Evolutionary conservation across 2,329 filamentous ascomycete genomes (phyloP).

Genomic region (Trichoderma semiorbis): DNA sequence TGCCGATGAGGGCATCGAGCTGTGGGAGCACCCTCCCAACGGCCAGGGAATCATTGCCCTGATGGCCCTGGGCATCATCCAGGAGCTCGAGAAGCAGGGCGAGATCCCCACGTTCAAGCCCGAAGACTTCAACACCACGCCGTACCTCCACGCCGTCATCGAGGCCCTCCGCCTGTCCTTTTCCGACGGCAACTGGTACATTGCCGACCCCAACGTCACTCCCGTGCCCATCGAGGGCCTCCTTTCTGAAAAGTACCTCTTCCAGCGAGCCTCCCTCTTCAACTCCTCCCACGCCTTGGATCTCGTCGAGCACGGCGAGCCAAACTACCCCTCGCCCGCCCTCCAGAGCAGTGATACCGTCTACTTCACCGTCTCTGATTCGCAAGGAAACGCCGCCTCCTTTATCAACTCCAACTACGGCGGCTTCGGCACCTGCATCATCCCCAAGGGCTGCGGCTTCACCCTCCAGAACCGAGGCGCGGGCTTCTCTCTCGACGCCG

Average conservation of each 20-base stretch:
- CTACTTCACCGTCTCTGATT: slow-evolving; percentile 84
- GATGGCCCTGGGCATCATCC: slow-evolving; percentile 88
- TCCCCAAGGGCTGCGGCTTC: slow-evolving; percentile 84
- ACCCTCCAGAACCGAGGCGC: slow-evolving; percentile 90
- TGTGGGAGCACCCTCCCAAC: slow-evolving; percentile 97
- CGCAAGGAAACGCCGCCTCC: slow-evolving; percentile 80
- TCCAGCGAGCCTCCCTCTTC: slow-evolving; percentile 62
- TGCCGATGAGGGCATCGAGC: slow-evolving; percentile 58
- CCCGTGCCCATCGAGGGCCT: slow-evolving; percentile 68
- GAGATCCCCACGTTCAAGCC: slow-evolving; percentile 68
- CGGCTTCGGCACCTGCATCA: slow-evolving; percentile 82
- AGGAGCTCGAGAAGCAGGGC: slow-evolving; percentile 73
- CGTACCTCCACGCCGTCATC: slow-evolving; percentile 82
- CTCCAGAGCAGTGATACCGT: slow-evolving; percentile 88
- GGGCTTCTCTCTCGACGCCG: slow-evolving; percentile 70
- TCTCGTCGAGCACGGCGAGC: slow-evolving; percentile 61
- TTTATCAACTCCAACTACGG: slow-evolving; percentile 97
- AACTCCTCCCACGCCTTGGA: slow-evolving; percentile 56
- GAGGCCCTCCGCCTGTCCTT: slow-evolving; percentile 88
- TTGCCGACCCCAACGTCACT: slow-evolving; percentile 73
- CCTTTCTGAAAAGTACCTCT: slow-evolving; percentile 70
- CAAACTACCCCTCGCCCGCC: slow-evolving; percentile 60
- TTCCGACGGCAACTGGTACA: slow-evolving; percentile 84
- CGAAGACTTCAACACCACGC: slow-evolving; percentile 74
- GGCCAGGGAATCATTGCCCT: slow-evolving; percentile 93